phyloP scores from a whole-genome alignment of 139 green algal genomes.

The Haematococcus sp. region DNA sequence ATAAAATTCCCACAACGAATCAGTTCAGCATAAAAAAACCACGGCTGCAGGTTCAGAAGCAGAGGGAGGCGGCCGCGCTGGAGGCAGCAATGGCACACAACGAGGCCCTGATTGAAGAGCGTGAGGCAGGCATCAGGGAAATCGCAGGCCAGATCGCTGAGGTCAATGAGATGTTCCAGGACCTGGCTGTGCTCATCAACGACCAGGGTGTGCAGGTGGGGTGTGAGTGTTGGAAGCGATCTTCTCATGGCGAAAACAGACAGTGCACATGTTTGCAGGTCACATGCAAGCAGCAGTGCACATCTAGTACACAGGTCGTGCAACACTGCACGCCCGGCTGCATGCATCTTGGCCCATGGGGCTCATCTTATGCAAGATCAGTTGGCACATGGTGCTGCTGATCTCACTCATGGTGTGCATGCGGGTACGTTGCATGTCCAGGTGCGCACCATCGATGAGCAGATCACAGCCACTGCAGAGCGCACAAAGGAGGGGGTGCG shows the following conservation, averaged over 20 bases:
- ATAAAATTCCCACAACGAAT: no score
- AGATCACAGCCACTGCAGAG: conserved; percentile 49
- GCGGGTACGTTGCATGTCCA: conserved; percentile 11
- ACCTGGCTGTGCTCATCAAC: conserved; percentile 84
- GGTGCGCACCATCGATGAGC: conserved; percentile 50
- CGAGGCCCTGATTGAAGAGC: conserved; percentile 83
- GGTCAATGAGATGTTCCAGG: conserved; percentile 77
- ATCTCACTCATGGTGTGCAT: neutral
- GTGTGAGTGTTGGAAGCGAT: no score
- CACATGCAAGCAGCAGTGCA: no score
- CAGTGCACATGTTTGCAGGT: no score
- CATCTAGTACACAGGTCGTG: no score
- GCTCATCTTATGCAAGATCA: no score
- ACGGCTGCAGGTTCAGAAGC: neutral
- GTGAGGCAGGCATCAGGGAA: conserved; percentile 72
- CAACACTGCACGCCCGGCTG: no score
- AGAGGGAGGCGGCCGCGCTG: conserved; percentile 40
- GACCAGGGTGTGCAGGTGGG: conserved; percentile 72
- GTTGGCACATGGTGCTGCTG: no score
- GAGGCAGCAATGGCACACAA: conserved; percentile 73
- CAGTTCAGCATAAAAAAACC: no score
- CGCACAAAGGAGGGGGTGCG: conserved; percentile 36
- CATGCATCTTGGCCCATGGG: no score
- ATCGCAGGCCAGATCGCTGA: conserved; percentile 49
- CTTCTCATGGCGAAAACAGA: no score